Conservation (phyloP, 176 grass and related monocot species). For the Echinochloa phyllopogon region DNA sequence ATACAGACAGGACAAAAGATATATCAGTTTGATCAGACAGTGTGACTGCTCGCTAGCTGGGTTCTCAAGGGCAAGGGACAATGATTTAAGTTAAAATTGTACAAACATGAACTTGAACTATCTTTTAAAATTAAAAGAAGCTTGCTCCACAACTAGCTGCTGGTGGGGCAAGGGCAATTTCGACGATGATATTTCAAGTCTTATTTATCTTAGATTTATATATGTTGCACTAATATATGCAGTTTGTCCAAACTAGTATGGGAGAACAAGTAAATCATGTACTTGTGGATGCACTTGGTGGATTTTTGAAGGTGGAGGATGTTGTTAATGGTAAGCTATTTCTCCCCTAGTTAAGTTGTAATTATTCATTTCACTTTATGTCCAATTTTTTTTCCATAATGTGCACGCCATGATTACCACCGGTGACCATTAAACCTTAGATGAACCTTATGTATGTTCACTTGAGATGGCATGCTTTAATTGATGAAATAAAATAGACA, state of each 20-base stretch:
- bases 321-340: constrained; percentile 69
- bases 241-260: constrained; percentile 88
- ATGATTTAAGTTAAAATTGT: not conserved
- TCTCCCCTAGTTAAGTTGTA: constrained; percentile 9
- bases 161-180: constrained; percentile 6
- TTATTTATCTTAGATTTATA: constrained; percentile 17
- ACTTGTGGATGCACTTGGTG: constrained; percentile 66
- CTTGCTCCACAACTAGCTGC: not conserved
- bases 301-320: constrained; percentile 74
- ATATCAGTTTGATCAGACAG: not conserved
- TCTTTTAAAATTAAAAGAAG: constrained; percentile 37
- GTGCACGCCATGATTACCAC: not conserved
- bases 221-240: constrained; percentile 49
- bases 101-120: constrained; percentile 24
- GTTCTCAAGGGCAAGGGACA: not conserved
- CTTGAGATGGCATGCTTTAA: constrained; percentile 28
- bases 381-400: not conserved
- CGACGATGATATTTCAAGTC: not conserved
- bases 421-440: constrained; percentile 2
- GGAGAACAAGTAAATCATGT: constrained; percentile 49
- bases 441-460: constrained; percentile 13
- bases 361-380: not conserved
- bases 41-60: not conserved
- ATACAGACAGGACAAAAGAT: not conserved
- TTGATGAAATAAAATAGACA: not conserved